Conservation (phyloP, 1,284 basidiomycete genomes). For the Pterulicium gracile region DNA sequence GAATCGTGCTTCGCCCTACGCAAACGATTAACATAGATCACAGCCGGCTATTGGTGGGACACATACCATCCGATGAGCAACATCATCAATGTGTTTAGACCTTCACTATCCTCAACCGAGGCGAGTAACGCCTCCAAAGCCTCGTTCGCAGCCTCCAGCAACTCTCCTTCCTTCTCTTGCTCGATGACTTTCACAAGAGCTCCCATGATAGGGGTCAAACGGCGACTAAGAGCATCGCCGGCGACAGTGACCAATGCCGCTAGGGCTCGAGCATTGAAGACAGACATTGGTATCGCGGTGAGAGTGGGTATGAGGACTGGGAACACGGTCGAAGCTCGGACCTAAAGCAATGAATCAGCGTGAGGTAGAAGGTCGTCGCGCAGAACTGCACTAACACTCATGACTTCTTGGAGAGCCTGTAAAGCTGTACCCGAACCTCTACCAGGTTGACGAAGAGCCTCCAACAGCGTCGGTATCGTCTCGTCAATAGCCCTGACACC, state of each 20-base stretch:
- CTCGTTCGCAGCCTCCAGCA: conserved; percentile 63
- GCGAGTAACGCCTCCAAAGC: conserved; percentile 64
- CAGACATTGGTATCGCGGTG: conserved; percentile 82
- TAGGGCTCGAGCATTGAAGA: conserved; percentile 93
- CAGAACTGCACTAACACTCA: conserved; percentile 55
- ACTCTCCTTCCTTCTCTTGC: conserved; percentile 58
- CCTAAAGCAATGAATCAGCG: conserved; percentile 28
- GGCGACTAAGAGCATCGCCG: conserved; percentile 79
- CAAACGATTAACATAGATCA: conserved; percentile 7
- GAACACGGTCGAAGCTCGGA: conserved; percentile 91
- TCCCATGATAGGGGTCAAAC: conserved; percentile 66
- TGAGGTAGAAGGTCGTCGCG: conserved; percentile 1
- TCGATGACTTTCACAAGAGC: conserved; percentile 68
- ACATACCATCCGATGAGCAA: conserved; percentile 80
- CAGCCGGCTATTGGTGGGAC: background rate
- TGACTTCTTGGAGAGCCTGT: conserved; percentile 87
- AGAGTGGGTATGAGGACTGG: conserved; percentile 95
- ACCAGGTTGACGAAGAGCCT: conserved; percentile 86
- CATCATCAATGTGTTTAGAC: conserved; percentile 82
- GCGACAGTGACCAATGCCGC: conserved; percentile 90
- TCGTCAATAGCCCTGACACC: conserved; percentile 92
- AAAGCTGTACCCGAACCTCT: conserved; percentile 92
- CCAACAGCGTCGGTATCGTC: conserved; percentile 91
- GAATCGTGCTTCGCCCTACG: conserved; percentile 69
- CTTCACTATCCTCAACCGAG: conserved; percentile 78